A percentile compares a stretch with the other conserved stretches of the same genome.
Conservation (phyloP, 495 filamentous ascomycete species). For the Talaromyces liani region DNA sequence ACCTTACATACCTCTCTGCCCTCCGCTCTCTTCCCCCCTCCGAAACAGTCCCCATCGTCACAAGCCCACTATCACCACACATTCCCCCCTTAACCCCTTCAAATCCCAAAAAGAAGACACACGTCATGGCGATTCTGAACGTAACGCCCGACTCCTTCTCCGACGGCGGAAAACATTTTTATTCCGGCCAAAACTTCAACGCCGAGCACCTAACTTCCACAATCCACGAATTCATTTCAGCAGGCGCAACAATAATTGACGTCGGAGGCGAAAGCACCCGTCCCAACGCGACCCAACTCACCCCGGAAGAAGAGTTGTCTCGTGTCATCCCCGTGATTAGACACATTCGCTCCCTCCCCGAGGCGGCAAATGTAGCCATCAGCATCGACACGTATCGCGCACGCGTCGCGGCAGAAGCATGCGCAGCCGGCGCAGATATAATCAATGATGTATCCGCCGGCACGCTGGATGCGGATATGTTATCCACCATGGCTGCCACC, state of each 20-base stretch:
- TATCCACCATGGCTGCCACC: constrained; percentile 67
- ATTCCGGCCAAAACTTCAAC: constrained; percentile 18
- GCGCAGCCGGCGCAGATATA: constrained; percentile 80
- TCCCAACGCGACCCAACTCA: constrained; percentile 59
- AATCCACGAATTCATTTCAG: constrained; percentile 48
- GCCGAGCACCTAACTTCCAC: constrained; percentile 36
- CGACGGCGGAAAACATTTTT: constrained; percentile 64
- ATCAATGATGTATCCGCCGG: constrained; percentile 94
- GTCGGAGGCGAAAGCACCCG: constrained; percentile 90
- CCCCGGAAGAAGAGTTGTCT: constrained; percentile 62
- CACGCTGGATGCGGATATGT: constrained; percentile 70
- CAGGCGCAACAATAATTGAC: constrained; percentile 78
- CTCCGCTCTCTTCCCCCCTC: constrained; percentile 57
- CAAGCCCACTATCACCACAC: constrained; percentile 57
- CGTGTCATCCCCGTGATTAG: constrained; percentile 73
- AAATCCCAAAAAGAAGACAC: constrained; percentile 57
- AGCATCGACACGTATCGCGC: constrained; percentile 92
- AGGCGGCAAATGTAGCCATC: constrained; percentile 56
- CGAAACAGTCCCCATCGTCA: constrained; percentile 47
- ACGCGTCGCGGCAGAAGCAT: constrained; percentile 69
- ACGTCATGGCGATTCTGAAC: constrained; percentile 92
- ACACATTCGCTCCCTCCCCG: constrained; percentile 57
- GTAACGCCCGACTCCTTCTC: constrained; percentile 97
- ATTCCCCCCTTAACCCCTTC: constrained; percentile 57
- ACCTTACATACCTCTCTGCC: constrained; percentile 38